A percentile compares a stretch with the other conserved stretches of the same genome.
These are phyloP conservation scores for barrel medic (Medicago truncatula) DNA, from an alignment of 306 rosid genomes.

Conservation along the genomic window DNA sequence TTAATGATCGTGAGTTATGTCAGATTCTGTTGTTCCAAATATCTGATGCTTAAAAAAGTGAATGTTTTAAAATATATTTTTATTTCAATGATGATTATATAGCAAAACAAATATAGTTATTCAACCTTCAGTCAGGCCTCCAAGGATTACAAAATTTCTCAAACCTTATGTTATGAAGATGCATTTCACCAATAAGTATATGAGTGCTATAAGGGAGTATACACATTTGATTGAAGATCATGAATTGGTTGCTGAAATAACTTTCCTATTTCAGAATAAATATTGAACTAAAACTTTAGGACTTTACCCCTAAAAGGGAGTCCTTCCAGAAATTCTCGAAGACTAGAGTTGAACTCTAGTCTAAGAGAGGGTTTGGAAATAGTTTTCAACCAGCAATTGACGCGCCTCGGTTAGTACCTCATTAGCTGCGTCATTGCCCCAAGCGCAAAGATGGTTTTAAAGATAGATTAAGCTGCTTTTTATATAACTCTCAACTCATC, in stretches of 20 bases:
- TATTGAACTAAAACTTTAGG: neutral
- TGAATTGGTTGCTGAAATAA: conserved; percentile 11
- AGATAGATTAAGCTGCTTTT: neutral
- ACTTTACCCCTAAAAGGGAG: neutral
- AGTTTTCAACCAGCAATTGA: conserved; percentile 1
- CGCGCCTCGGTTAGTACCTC: neutral
- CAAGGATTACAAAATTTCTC: conserved; percentile 57
- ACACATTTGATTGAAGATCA: no score
- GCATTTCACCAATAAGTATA: conserved; percentile 86
- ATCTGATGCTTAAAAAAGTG: neutral
- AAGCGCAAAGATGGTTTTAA: neutral
- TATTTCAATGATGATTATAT: conserved; percentile 13
- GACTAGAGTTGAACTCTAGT: neutral
- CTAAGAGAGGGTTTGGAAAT: conserved; percentile 8
- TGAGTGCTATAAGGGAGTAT: conserved; percentile 50
- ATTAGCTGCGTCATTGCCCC: neutral
- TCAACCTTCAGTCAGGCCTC: neutral
- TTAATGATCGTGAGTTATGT: neutral
- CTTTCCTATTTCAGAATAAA: no score
- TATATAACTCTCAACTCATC: neutral
- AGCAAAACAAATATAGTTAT: conserved; percentile 66
- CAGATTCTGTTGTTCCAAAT: no score
- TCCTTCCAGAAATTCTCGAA: neutral
- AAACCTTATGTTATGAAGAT: conserved; percentile 88
- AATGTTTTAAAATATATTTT: neutral